A percentile compares a stretch with the other conserved stretches of the same genome.
phyloP scores from a whole-genome alignment of 768 basidiomycete genomes.

The Boletales sp. region DNA sequence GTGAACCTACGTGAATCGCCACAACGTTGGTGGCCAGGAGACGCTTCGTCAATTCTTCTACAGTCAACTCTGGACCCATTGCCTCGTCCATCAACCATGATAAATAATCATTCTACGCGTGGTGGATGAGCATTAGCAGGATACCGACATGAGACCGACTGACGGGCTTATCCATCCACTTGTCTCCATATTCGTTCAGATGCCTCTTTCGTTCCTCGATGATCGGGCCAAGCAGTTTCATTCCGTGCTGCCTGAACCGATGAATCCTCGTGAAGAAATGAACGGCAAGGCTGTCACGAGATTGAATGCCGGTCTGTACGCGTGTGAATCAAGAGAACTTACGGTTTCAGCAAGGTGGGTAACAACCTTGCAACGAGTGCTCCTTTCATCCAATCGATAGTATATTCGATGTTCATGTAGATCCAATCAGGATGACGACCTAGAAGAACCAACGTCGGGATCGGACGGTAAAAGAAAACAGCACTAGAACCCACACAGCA shows the following conservation, averaged over 20 bases:
- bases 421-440: slow-evolving; percentile 38
- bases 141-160: background rate
- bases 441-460: slow-evolving; percentile 8
- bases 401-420: slow-evolving; percentile 26
- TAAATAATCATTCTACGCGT: slow-evolving; percentile 29
- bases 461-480: background rate
- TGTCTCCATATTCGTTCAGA: slow-evolving; percentile 20
- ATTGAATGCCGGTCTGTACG: background rate
- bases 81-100: slow-evolving; percentile 30
- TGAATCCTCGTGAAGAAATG: slow-evolving; percentile 10
- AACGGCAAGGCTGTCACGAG: slow-evolving; percentile 14
- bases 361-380: slow-evolving; percentile 23
- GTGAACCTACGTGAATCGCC: slow-evolving; percentile 1
- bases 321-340: background rate
- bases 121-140: background rate
- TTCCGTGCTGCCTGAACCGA: slow-evolving; percentile 2
- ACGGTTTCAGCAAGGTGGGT: slow-evolving; percentile 35
- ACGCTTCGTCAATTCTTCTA: slow-evolving; percentile 20
- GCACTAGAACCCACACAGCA: slow-evolving; percentile 33
- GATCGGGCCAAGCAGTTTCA: slow-evolving; percentile 22
- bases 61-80: slow-evolving; percentile 9
- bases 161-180: slow-evolving; percentile 31
- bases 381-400: slow-evolving; percentile 26
- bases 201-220: slow-evolving; percentile 25
- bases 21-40: slow-evolving; percentile 9